Base-by-base conservation (phyloP, 202 grass and related monocot genomes). In the Dendrocalamus latiflorus region DNA sequence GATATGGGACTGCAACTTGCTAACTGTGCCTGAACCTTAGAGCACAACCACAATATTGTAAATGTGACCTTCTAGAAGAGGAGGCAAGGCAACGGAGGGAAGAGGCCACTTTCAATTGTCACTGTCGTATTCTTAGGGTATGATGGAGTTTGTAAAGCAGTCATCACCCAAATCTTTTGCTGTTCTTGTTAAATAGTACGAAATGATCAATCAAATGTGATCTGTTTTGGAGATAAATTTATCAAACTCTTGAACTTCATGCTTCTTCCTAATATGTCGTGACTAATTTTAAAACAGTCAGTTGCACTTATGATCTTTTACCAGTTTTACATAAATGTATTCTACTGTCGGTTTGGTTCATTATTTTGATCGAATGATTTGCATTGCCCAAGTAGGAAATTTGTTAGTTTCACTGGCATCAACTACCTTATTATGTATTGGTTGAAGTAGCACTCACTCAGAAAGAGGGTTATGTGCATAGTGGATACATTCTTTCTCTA, bases 141-240 rank as follows among this genome's bases (percentile, higher is more conserved):
- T 64, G 60, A 24, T 65, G 70, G 34, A 65, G 57, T 82, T 73
- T 49, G 20, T 72, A 25, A 16, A 72, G 50, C 33, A 38, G 20
- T 44, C 57, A 74, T 41, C 6, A 51, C 38, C 39, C 25, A 70
- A 47, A 44, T 81, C 5, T 47, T 69, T 55, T 65, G 18, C 10
- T 64, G 8, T 10, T 72, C 21, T 60, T 69, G 28, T 20, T 77
- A 59, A 61, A 45, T 15, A 65, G 36, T 70, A 47, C 38, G 20
- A 64, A 80, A 65, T 24, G 24, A 39, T 84, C 28, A 76, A 68
- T 51, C 34, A 16, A 25, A 73, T 55, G 18, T 47, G 4, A 56
- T 25, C 39, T 14, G 5, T 51, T 81, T 82, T 45, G 48, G 44
- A 69, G 30, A 55, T 45, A 75, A 86, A 65, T 70, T 62, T 75